These are phyloP conservation scores for Cercospora zeina DNA, from an alignment of 2,329 filamentous ascomycete species.

Conservation along the genomic window DNA sequence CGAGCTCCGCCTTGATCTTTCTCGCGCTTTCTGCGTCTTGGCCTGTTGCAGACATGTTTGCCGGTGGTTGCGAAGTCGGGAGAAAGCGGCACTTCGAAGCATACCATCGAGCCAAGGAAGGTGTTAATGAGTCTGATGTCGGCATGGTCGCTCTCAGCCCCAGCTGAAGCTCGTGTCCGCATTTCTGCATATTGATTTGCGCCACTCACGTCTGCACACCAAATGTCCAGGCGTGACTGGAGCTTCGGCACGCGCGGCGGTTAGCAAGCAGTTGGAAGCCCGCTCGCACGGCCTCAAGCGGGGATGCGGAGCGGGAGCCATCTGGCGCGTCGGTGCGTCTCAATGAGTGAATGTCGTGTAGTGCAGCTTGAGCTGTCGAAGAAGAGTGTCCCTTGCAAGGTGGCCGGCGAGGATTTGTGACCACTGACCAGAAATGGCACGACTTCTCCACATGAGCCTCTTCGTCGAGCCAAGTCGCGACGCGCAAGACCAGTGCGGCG, in stretches of 20 bases:
- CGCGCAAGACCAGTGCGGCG: background rate
- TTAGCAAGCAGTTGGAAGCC: background rate
- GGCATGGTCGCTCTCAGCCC: background rate
- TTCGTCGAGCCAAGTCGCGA: background rate
- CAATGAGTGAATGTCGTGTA: too few relatives aligned
- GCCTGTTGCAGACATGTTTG: background rate
- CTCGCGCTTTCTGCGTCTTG: background rate
- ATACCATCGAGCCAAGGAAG: background rate
- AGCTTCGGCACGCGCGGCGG: background rate
- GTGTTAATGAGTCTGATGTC: background rate
- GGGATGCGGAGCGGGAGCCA: too few relatives aligned
- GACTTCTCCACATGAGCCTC: conserved; percentile 1
- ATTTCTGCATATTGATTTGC: background rate
- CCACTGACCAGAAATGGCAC: conserved; percentile 4
- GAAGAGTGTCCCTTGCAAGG: background rate
- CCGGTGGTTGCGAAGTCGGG: background rate
- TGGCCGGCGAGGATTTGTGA: background rate
- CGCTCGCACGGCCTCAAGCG: too few relatives aligned
- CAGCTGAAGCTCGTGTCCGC: conserved; percentile 3
- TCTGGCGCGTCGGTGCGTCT: too few relatives aligned
- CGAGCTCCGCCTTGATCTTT: conserved; percentile 13
- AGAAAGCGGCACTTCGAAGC: background rate
- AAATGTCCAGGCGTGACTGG: background rate
- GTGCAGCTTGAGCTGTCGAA: too few relatives aligned
- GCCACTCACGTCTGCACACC: background rate